Evolutionary conservation across 1,284 basidiomycete species (phyloP), one percentile per base, ranked within the genome.

Genomic region (Ganoderma boninense): DNA sequence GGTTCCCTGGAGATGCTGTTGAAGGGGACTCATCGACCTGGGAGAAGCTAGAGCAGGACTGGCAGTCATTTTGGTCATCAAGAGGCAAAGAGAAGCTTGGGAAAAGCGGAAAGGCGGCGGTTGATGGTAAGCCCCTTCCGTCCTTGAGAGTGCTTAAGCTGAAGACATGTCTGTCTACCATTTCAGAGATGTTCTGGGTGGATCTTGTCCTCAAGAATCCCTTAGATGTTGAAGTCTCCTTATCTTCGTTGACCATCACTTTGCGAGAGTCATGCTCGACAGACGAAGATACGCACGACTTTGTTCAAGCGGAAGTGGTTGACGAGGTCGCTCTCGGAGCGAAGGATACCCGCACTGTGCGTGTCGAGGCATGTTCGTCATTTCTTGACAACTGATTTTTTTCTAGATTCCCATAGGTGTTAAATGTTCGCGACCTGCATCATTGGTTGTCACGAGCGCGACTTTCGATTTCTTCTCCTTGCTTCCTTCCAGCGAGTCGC

Each of bases 101-200:
- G 23, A 83, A 82, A 54, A 84, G 85, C 62, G 87, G 88, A 46
- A 88, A 87, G 71, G 91, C 90, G 43, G 84, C 85, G 61, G 88
- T 92, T 11, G 85, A 88, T 74, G 93, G 93, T 94, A 74, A 75
- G 82, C 74, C 23, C 10, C 61, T 52, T 29, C 49, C 14, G 23
- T 63, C 56, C 26, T 57, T 32, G 26, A 6, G 11, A 8, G n/a
- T 32, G 62, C n/a, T 16, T 61, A n/a, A 16, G 32, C 10, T 71
- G 62, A 74, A 26, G 11, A 67, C 42, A 44, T 20, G 46, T 4
- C 16, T 20, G 32, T 3, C 54, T 54, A 4, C n/a, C 13, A 4
- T 42, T 26, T 42, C 38, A 95, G 94, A 95, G 79, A 81, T 83
- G 3, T 94, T 95, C 76, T 94, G 91, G 90, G 82, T 95, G 40